These are phyloP conservation scores for Tetrapyrgos nigripes DNA, from an alignment of 1,284 basidiomycete species.

Conservation along the genomic window DNA sequence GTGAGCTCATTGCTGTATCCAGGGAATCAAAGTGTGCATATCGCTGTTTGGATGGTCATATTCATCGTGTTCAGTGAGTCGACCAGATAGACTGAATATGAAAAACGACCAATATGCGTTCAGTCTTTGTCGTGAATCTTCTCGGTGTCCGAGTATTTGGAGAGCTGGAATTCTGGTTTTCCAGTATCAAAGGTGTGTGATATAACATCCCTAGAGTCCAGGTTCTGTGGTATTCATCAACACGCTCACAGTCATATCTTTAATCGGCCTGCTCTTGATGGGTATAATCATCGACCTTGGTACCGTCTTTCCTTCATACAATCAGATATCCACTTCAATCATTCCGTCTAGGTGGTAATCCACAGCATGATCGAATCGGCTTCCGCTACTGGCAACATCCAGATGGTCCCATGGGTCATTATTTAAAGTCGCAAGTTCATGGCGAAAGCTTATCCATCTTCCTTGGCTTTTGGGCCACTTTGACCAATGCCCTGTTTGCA, in stretches of 20 bases:
- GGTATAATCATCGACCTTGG: constrained; percentile 60
- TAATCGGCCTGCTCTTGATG: constrained; percentile 68
- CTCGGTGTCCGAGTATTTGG: constrained; percentile 60
- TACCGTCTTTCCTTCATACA: constrained; percentile 23
- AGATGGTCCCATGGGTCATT: constrained; percentile 54
- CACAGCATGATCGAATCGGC: constrained; percentile 67
- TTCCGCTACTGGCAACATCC: constrained; percentile 64
- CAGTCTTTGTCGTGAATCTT: constrained; percentile 62
- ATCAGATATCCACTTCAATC: not conserved
- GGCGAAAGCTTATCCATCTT: constrained; percentile 55
- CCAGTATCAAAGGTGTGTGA: constrained; percentile 54
- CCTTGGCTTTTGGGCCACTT: constrained; percentile 66
- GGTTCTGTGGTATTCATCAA: not conserved
- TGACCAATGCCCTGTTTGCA: constrained; percentile 53
- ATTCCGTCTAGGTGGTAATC: constrained; percentile 70
- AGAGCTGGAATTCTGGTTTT: constrained; percentile 67
- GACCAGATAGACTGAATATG: constrained; percentile 6
- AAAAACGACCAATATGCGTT: constrained; percentile 7
- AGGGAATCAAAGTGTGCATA: constrained; percentile 57
- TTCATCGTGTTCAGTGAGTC: constrained; percentile 61
- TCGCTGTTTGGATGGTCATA: constrained; percentile 65
- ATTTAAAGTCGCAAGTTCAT: constrained; percentile 52
- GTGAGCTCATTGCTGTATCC: not conserved
- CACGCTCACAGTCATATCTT: constrained; percentile 47
- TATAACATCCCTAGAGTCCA: too few relatives aligned